Evolutionary conservation across 305 asterid genomes (phyloP), one percentile per base, ranked within the genome.

Genomic region (Nicotiana rustica): DNA sequence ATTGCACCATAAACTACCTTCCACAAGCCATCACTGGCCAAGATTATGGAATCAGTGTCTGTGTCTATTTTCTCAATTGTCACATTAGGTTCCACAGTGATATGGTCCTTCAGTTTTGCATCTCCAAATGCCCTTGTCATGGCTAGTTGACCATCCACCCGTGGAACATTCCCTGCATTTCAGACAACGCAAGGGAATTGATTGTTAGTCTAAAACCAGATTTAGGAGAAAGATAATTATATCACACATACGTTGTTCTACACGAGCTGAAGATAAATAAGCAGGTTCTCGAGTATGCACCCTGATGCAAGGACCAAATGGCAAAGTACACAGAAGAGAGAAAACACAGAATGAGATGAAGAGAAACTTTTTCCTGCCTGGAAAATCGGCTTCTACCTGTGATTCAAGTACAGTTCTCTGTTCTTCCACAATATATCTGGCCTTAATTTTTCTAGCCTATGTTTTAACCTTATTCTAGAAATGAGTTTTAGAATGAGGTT

Each of bases 41-140:
- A 71, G 60, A 91, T 81, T 52, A 91, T 33, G 62, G 59, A 84
- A 15, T 86, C 83, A 0, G 67, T 83, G 2, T 85, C 85, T 2
- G 55, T 82, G 36, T 84, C 82, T 1, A 89, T 79, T 25, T 25
- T 82, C 85, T 80, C 77, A 8, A 85, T 79, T 0, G 44, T 31
- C 0, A 86, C 82, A 66, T 85, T 84, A 5, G 92, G 93, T 49
- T 89, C 89, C 25, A 82, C 82, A 2, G 89, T 89, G 18, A 91
- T 86, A 88, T 91, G 95, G 4, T 82, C 83, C 69, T 89, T 90
- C 49, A 90, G 38, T 83, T 83, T 86, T 83, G 82, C 82, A 12
- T 91, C 92, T 47, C 93, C 95, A 17, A 92, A 92, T 68, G 93
- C 95, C 84, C 92, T 86, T 6, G 92, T 82, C 93, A 92, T 86